A percentile compares a stretch with the other conserved stretches of the same genome.
Conservation (phyloP, 164 flowering plant species). For the Stephania yunnanensis region DNA sequence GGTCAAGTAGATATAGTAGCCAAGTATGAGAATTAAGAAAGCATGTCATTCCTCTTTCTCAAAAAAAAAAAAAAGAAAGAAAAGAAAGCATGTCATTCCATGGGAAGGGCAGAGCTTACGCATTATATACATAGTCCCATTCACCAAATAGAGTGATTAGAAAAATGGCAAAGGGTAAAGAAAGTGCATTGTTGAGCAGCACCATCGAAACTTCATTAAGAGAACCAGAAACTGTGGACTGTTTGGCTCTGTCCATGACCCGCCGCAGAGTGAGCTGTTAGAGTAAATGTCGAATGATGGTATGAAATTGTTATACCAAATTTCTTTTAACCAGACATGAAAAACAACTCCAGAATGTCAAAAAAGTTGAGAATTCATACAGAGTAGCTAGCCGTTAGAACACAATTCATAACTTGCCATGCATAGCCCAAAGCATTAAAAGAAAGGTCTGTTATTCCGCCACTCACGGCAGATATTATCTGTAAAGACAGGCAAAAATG, state of each 20-base stretch:
- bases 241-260: constrained; percentile 76
- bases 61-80: not conserved
- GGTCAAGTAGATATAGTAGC: constrained; percentile 3
- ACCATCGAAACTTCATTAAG: constrained; percentile 87
- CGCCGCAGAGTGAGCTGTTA: constrained; percentile 59
- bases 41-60: not conserved
- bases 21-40: not conserved
- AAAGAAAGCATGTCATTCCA: not conserved
- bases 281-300: constrained; percentile 11
- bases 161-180: constrained; percentile 56
- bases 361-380: constrained; percentile 30
- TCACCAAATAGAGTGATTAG: constrained; percentile 52
- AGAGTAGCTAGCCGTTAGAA: constrained; percentile 79
- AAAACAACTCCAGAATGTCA: not conserved
- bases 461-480: constrained; percentile 71
- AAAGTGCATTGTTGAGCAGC: constrained; percentile 60
- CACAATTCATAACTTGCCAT: constrained; percentile 69
- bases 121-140: constrained; percentile 51
- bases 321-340: not conserved
- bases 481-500: constrained; percentile 20
- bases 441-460: constrained; percentile 75
- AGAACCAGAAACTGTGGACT: constrained; percentile 55
- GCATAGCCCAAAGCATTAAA: constrained; percentile 59
- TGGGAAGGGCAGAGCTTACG: constrained; percentile 31
- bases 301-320: not conserved